A percentile compares a stretch with the other conserved stretches of the same genome.
Conservation (phyloP, 768 basidiomycete genomes). For the Amylocystis lapponica region DNA sequence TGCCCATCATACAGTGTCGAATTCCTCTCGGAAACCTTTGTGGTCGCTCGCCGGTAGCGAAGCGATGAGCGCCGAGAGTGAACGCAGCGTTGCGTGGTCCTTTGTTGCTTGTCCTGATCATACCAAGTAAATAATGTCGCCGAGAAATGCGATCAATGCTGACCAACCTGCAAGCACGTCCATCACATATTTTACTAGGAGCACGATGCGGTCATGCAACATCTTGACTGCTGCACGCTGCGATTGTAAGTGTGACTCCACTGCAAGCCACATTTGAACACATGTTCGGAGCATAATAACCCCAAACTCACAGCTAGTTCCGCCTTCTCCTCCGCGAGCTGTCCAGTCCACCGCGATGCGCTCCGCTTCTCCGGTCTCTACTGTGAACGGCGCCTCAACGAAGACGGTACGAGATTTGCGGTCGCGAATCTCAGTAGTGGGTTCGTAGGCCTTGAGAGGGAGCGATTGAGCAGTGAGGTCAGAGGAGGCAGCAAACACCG, state of each 20-base stretch:
- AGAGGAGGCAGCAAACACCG: slow-evolving; percentile 33
- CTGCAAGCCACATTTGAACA: slow-evolving; percentile 33
- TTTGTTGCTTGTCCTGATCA: slow-evolving; percentile 58
- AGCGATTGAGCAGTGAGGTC: slow-evolving; percentile 65
- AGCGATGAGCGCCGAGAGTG: slow-evolving; percentile 80
- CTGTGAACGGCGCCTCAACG: slow-evolving; percentile 78
- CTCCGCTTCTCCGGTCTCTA: slow-evolving; percentile 98
- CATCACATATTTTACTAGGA: slow-evolving; percentile 83
- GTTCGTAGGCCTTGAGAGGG: slow-evolving; percentile 92
- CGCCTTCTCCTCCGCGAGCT: slow-evolving; percentile 77
- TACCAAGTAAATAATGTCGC: not conserved
- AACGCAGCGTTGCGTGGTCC: slow-evolving; percentile 78
- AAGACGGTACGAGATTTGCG: slow-evolving; percentile 73
- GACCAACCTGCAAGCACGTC: slow-evolving; percentile 77
- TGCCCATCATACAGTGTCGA: slow-evolving; percentile 59
- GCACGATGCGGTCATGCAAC: slow-evolving; percentile 85
- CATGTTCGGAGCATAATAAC: not conserved
- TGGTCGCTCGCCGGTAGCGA: slow-evolving; percentile 86
- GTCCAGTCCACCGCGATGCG: slow-evolving; percentile 98
- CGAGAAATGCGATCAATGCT: slow-evolving; percentile 14
- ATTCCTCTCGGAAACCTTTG: slow-evolving; percentile 79
- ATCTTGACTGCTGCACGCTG: slow-evolving; percentile 95
- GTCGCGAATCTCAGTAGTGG: slow-evolving; percentile 80
- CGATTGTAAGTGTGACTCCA: slow-evolving; percentile 85
- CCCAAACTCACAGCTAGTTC: slow-evolving; percentile 64